A percentile compares a stretch with the other conserved stretches of the same genome.
phyloP scores from a whole-genome alignment of 2,329 filamentous ascomycete genomes.

The Aspergillus texensis region DNA sequence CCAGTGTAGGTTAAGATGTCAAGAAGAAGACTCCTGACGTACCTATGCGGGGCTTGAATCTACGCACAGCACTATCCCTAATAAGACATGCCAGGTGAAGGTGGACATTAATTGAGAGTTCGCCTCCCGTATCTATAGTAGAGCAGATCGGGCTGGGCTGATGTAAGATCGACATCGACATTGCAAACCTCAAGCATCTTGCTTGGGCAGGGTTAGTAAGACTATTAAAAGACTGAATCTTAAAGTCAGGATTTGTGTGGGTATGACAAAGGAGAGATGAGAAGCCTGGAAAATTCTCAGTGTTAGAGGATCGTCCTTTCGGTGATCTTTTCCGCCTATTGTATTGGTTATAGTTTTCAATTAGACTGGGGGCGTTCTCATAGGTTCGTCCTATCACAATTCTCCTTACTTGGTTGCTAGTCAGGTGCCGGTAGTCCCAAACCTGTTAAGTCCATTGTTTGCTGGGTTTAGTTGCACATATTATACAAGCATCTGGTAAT shows the following conservation, averaged over 20 bases:
- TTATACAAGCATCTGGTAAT: background rate
- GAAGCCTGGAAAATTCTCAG: background rate
- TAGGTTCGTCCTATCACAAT: constrained; percentile 4
- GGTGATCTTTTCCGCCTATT: constrained; percentile 16
- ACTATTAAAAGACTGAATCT: background rate
- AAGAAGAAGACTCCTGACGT: background rate
- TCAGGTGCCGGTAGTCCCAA: background rate
- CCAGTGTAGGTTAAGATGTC: too few relatives aligned
- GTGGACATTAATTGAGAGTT: background rate
- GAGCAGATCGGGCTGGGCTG: background rate
- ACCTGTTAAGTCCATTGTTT: background rate
- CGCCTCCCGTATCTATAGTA: background rate
- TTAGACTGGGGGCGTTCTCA: background rate
- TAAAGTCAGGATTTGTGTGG: background rate
- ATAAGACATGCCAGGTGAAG: background rate
- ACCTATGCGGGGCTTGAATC: background rate
- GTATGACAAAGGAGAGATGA: background rate
- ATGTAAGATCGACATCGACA: background rate
- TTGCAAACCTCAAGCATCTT: background rate
- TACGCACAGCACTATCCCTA: background rate
- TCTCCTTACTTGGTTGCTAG: background rate
- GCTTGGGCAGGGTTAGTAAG: background rate
- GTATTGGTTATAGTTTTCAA: background rate
- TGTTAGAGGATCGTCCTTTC: constrained; percentile 2
- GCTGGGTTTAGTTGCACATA: constrained; percentile 1